Conservation (phyloP, 371 early-diverging fungal genomes). For the Apophysomyces variabilis region DNA sequence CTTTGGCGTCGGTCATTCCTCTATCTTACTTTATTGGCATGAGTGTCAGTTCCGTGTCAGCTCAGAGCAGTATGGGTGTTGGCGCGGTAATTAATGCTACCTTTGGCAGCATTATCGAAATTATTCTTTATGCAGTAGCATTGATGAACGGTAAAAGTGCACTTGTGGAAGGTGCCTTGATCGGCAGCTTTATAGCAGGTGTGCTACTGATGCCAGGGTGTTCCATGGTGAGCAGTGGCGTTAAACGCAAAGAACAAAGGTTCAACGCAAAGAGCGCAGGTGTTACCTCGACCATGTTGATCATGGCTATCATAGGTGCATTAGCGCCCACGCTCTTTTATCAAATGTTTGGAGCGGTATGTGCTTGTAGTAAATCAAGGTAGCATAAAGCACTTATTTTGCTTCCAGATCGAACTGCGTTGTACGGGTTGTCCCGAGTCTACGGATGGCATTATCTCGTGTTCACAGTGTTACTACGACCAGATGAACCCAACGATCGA, state of each 20-base stretch:
- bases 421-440: constrained; percentile 59
- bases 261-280: constrained; percentile 96
- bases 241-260: constrained; percentile 87
- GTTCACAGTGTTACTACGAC: constrained; percentile 67
- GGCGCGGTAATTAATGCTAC: constrained; percentile 98
- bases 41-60: constrained; percentile 94
- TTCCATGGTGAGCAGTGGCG: constrained; percentile 92
- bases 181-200: constrained; percentile 91
- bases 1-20: constrained; percentile 89
- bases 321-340: constrained; percentile 96
- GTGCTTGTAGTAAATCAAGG: constrained; percentile 3
- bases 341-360: constrained; percentile 83
- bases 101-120: constrained; percentile 95
- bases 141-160: constrained; percentile 85
- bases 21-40: constrained; percentile 96
- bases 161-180: constrained; percentile 91
- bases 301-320: constrained; percentile 91
- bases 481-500: constrained; percentile 78
- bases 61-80: constrained; percentile 89
- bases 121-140: constrained; percentile 91
- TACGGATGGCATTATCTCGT: constrained; percentile 40
- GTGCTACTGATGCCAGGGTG: constrained; percentile 91
- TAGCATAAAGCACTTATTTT: background rate
- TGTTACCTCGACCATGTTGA: constrained; percentile 93
- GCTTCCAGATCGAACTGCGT: constrained; percentile 58